Evolutionary conservation across 2,329 filamentous ascomycete genomes (phyloP).

Genomic region (Dactylellina haptotyla): DNA sequence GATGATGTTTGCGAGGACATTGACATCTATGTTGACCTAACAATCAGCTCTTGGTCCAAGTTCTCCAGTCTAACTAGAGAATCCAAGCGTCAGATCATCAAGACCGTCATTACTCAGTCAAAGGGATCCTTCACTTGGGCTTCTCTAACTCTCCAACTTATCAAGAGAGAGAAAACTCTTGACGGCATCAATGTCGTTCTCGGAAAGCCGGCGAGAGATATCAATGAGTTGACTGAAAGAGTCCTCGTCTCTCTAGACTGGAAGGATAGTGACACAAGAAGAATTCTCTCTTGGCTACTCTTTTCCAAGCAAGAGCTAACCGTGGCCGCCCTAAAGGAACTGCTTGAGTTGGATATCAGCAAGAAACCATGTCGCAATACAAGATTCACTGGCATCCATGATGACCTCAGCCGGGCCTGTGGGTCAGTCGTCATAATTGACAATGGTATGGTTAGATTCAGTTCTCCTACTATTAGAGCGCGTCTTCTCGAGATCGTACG

Average conservation of each 20-base stretch:
- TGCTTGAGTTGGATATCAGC: slow-evolving; percentile 17
- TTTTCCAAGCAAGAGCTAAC: slow-evolving; percentile 32
- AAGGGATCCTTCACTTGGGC: slow-evolving; percentile 33
- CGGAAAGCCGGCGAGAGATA: slow-evolving; percentile 11
- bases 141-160: slow-evolving; percentile 27
- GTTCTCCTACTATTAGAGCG: slow-evolving; percentile 13
- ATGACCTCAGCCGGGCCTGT: slow-evolving; percentile 20
- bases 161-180: slow-evolving; percentile 30
- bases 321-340: slow-evolving; percentile 6
- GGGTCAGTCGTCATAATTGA: slow-evolving; percentile 23
- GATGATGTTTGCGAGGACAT: slow-evolving; percentile 26
- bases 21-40: slow-evolving; percentile 27
- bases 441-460: slow-evolving; percentile 30
- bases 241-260: slow-evolving; percentile 26
- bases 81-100: slow-evolving; percentile 20
- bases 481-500: slow-evolving; percentile 12
- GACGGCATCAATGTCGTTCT: slow-evolving; percentile 23
- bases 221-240: slow-evolving; percentile 23
- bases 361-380: slow-evolving; percentile 13
- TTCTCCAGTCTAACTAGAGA: slow-evolving; percentile 16
- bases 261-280: slow-evolving; percentile 28
- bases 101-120: slow-evolving; percentile 18
- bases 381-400: slow-evolving; percentile 24
- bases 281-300: slow-evolving; percentile 27
- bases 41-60: slow-evolving; percentile 17